These are phyloP conservation scores for Aspergillus ochraceus DNA, from an alignment of 2,329 filamentous ascomycete species.

Conservation along the genomic window DNA sequence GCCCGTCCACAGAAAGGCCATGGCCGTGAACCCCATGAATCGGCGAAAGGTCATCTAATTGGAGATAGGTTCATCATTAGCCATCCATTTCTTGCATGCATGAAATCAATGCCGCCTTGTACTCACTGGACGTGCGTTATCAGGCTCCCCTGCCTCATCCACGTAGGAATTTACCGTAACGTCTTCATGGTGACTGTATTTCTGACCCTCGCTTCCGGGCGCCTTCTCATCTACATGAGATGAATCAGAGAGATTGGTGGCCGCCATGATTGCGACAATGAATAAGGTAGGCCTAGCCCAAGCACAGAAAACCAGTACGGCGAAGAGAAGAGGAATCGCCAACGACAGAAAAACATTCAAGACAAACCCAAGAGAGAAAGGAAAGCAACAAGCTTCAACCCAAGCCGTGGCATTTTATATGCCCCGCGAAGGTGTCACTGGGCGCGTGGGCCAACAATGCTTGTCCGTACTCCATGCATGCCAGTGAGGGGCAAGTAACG, in stretches of 20 bases:
- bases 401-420: slow-evolving; percentile 12
- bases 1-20: slow-evolving; percentile 63
- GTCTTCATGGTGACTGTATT: slow-evolving; percentile 49
- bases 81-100: neutral
- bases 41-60: slow-evolving; percentile 51
- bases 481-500: neutral
- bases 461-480: slow-evolving; percentile 3
- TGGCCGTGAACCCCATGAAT: slow-evolving; percentile 57
- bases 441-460: slow-evolving; percentile 6
- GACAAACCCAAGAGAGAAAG: neutral
- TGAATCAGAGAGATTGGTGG: slow-evolving; percentile 18
- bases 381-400: slow-evolving; percentile 6
- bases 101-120: neutral
- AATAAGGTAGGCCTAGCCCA: neutral
- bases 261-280: slow-evolving; percentile 14
- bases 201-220: slow-evolving; percentile 25
- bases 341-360: neutral
- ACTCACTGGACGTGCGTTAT: slow-evolving; percentile 48
- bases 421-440: neutral
- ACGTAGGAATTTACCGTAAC: slow-evolving; percentile 47
- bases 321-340: neutral
- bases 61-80: slow-evolving; percentile 17
- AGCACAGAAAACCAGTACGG: neutral
- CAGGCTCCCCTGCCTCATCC: slow-evolving; percentile 39
- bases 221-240: slow-evolving; percentile 30